phyloP scores from a whole-genome alignment of 495 filamentous ascomycete genomes.

The Neurospora africana region DNA sequence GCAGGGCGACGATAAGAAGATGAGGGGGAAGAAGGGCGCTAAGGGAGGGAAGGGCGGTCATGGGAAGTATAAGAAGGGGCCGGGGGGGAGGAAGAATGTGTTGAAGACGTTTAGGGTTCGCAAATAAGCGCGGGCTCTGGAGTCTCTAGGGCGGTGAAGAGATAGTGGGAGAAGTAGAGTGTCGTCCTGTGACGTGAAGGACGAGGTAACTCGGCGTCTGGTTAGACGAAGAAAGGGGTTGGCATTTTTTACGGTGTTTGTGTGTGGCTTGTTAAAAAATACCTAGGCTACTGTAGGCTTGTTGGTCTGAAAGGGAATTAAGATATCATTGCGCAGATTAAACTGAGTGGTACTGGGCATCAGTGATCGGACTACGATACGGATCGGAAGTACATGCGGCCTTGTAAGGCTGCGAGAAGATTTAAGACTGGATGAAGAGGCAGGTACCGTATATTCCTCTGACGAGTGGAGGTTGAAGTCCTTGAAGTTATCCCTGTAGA shows the following conservation, averaged over 20 bases:
- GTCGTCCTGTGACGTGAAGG: no score
- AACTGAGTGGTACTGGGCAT: no score
- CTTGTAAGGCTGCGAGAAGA: neutral
- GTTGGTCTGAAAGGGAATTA: neutral
- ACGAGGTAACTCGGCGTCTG: neutral
- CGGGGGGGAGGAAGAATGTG: constrained; percentile 59
- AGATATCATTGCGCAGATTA: neutral
- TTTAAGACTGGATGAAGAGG: neutral
- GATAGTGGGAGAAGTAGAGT: no score
- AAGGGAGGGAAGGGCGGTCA: constrained; percentile 47
- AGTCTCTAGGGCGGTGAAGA: neutral
- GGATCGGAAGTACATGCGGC: neutral
- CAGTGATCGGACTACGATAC: no score
- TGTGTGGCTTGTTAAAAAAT: neutral
- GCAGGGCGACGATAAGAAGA: constrained; percentile 26
- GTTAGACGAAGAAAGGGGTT: neutral
- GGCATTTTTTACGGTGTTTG: neutral
- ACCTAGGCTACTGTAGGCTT: neutral
- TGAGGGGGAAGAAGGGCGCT: constrained; percentile 57
- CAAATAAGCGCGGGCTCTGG: constrained; percentile 23
- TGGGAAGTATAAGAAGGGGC: constrained; percentile 27
- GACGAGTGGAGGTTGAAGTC: neutral
- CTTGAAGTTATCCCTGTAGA: no score
- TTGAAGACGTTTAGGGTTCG: constrained; percentile 77
- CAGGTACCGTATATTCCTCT: neutral